A percentile compares a stretch with the other conserved stretches of the same genome.
Evolutionary conservation across 225 moss, liverwort and hornwort species (phyloP).

Genomic region (Pseudisothecium myosuroides): DNA sequence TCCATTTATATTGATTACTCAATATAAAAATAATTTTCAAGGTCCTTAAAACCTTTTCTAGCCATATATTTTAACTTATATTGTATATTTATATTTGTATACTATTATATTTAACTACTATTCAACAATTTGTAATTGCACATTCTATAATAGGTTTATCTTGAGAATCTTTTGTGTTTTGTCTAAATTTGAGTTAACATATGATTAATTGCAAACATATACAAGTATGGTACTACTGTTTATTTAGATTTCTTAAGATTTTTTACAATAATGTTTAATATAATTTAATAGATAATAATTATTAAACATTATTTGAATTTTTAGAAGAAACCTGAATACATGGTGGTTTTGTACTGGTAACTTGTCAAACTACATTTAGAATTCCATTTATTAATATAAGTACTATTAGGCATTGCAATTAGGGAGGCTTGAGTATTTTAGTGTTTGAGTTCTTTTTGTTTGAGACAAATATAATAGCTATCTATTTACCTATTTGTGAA

Average conservation of each 20-base stretch:
- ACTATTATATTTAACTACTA: not conserved
- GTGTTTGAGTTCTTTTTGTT: not conserved
- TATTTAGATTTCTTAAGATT: not conserved
- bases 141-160: fast-evolving
- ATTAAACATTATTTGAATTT: not conserved
- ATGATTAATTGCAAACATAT: not conserved
- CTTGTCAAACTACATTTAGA: not conserved
- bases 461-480: not conserved
- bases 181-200: not conserved
- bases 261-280: not conserved
- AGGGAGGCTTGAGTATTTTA: not conserved
- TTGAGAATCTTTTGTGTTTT: not conserved
- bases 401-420: fast-evolving
- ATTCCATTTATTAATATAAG: not conserved
- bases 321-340: fast-evolving
- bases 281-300: no score
- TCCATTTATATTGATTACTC: not conserved
- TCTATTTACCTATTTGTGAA: not conserved
- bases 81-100: not conserved
- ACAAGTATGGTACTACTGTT: not conserved
- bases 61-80: not conserved
- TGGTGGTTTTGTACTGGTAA: not conserved
- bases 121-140: not conserved
- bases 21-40: not conserved
- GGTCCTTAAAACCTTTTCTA: fast-evolving